Percentiles rank a stretch among this genome's conserved stretches.
Conservation (phyloP, 192 early-diverging fungal species). For the Coemansia sp. region DNA sequence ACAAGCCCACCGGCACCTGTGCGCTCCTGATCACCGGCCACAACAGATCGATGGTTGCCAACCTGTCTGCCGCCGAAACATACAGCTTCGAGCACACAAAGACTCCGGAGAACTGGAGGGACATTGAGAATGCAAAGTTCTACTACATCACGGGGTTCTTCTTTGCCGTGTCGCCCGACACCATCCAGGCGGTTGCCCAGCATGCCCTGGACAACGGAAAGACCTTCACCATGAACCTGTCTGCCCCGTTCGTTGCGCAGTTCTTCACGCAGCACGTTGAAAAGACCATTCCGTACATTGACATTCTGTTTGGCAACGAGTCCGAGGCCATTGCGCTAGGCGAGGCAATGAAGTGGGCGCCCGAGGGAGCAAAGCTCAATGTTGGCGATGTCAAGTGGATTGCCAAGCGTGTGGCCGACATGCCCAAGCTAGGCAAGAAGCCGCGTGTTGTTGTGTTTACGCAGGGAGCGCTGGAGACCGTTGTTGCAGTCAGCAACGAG, state of each 20-base stretch:
- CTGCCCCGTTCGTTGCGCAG: constrained; percentile 92
- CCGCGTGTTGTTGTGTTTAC: constrained; percentile 91
- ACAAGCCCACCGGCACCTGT: constrained; percentile 90
- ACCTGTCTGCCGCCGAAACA: constrained; percentile 92
- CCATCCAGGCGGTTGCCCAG: constrained; percentile 84
- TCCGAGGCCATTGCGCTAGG: constrained; percentile 90
- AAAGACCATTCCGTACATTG: constrained; percentile 79
- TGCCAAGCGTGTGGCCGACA: constrained; percentile 77
- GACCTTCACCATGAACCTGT: constrained; percentile 90
- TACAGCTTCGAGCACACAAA: constrained; percentile 71
- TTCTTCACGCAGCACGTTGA: constrained; percentile 88
- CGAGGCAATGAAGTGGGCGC: constrained; percentile 55
- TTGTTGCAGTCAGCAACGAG: constrained; percentile 63
- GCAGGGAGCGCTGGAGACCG: constrained; percentile 60
- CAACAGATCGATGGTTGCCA: constrained; percentile 88
- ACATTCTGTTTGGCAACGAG: constrained; percentile 97
- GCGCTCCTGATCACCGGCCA: constrained; percentile 92
- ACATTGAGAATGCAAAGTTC: constrained; percentile 84
- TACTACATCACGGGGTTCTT: constrained; percentile 97
- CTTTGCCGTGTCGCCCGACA: constrained; percentile 85
- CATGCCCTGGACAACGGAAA: constrained; percentile 86
- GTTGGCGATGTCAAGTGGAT: constrained; percentile 78
- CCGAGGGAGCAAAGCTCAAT: constrained; percentile 48
- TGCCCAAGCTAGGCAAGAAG: constrained; percentile 77
- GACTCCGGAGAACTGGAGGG: constrained; percentile 77